phyloP scores from a whole-genome alignment of 140 eudicot species.

The Bidens hawaiensis region DNA sequence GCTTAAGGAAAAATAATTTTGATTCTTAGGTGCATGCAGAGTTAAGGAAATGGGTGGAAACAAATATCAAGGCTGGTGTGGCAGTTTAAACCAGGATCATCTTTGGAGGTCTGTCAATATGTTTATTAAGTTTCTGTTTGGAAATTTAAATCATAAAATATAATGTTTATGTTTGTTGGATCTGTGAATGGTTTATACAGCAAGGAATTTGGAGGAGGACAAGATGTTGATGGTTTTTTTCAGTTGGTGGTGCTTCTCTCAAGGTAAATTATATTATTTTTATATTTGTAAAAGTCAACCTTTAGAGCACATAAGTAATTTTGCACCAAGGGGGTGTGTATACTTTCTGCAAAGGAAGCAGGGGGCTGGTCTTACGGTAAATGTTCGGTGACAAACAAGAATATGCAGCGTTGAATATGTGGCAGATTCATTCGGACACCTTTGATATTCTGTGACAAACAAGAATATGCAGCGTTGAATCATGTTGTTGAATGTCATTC shows the following conservation, averaged over 20 bases:
- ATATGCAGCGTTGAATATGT: too few species aligned
- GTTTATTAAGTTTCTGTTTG: not conserved
- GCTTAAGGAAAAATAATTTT: not conserved
- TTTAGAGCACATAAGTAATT: too few species aligned
- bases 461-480: too few species aligned
- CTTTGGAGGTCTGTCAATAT: constrained; percentile 59
- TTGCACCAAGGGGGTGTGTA: too few species aligned
- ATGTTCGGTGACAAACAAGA: too few species aligned
- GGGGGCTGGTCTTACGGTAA: too few species aligned
- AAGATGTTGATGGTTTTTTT: constrained; percentile 78
- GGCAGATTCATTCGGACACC: too few species aligned
- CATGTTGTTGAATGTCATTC: too few species aligned
- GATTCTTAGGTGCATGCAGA: constrained; percentile 59
- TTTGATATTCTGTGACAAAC: too few species aligned
- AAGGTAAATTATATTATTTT: constrained; percentile 40
- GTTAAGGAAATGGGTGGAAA: constrained; percentile 74
- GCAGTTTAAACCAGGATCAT: constrained; percentile 73
- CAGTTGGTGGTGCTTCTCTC: constrained; percentile 75
- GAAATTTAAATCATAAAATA: not conserved
- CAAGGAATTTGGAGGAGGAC: constrained; percentile 54
- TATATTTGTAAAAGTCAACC: too few species aligned
- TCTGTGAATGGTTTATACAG: constrained; percentile 65
- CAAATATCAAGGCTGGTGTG: constrained; percentile 47
- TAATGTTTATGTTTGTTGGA: too few species aligned
- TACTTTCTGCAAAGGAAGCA: too few species aligned